Conservation (phyloP, 2,329 filamentous ascomycete species). For the Aspergillus versicolor region DNA sequence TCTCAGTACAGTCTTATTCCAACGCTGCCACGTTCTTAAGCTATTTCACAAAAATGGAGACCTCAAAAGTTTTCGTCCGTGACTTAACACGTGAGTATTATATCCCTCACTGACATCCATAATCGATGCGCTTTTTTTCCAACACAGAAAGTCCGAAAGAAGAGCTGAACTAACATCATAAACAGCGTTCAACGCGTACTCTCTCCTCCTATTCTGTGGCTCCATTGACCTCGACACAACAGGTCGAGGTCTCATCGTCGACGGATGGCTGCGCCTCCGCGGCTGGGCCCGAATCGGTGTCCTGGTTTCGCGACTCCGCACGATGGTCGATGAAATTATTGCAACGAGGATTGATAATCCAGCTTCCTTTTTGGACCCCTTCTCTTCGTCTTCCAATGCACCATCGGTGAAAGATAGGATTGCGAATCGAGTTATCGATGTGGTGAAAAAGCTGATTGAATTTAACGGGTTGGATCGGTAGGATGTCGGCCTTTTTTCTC, state of each 20-base stretch:
- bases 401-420: conserved; percentile 15
- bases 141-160: conserved; percentile 22
- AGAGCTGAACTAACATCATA: not conserved
- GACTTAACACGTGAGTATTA: conserved; percentile 76
- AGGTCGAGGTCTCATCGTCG: conserved; percentile 82
- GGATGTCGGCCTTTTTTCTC: conserved; percentile 3
- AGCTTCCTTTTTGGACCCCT: conserved; percentile 51
- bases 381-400: not conserved
- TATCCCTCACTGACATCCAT: not conserved
- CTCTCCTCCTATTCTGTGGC: conserved; percentile 83
- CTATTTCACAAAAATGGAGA: conserved; percentile 91
- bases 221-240: conserved; percentile 81
- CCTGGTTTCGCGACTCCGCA: conserved; percentile 75
- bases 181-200: conserved; percentile 78
- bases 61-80: conserved; percentile 85
- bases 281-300: conserved; percentile 97
- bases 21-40: conserved; percentile 74
- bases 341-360: conserved; percentile 78
- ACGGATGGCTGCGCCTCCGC: conserved; percentile 81
- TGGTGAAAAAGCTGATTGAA: conserved; percentile 80
- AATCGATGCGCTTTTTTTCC: not conserved
- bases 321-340: conserved; percentile 83
- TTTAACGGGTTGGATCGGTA: conserved; percentile 76
- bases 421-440: conserved; percentile 60
- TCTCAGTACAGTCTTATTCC: conserved; percentile 76